phyloP scores from a whole-genome alignment of 345 rosid species.

The Gynandropsis gynandra region DNA sequence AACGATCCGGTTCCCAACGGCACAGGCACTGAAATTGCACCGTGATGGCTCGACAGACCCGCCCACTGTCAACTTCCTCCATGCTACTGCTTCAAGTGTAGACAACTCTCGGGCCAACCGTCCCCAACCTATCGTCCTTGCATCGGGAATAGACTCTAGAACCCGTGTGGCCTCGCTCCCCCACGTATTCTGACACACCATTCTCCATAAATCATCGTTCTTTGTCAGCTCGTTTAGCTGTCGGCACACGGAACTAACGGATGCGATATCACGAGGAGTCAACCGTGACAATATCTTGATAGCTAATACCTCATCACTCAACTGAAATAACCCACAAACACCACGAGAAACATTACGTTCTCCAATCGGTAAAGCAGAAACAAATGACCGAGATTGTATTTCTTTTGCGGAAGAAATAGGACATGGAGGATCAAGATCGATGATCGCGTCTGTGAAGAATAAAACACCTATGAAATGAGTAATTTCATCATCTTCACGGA shows the following conservation, averaged over 20 bases:
- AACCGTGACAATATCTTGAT: slow-evolving; percentile 61
- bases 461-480: slow-evolving; percentile 87
- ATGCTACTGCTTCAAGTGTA: slow-evolving; percentile 81
- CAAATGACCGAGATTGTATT: slow-evolving; percentile 29
- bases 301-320: slow-evolving; percentile 78
- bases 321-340: slow-evolving; percentile 55
- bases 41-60: slow-evolving; percentile 88
- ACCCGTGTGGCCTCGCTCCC: slow-evolving; percentile 77
- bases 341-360: slow-evolving; percentile 64
- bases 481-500: slow-evolving; percentile 71
- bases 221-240: slow-evolving; percentile 57
- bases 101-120: slow-evolving; percentile 80
- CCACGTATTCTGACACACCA: slow-evolving; percentile 96
- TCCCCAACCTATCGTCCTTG: slow-evolving; percentile 85
- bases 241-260: slow-evolving; percentile 66
- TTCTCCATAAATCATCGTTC: slow-evolving; percentile 88
- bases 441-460: slow-evolving; percentile 66
- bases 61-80: slow-evolving; percentile 90
- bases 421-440: slow-evolving; percentile 76
- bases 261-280: slow-evolving; percentile 87
- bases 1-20: slow-evolving; percentile 82
- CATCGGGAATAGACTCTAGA: slow-evolving; percentile 77
- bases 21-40: slow-evolving; percentile 92
- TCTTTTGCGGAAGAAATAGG: slow-evolving; percentile 45
- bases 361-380: slow-evolving; percentile 40